Evolutionary conservation across 2,329 filamentous ascomycete genomes (phyloP).

Genomic region (Drechslera avenae): DNA sequence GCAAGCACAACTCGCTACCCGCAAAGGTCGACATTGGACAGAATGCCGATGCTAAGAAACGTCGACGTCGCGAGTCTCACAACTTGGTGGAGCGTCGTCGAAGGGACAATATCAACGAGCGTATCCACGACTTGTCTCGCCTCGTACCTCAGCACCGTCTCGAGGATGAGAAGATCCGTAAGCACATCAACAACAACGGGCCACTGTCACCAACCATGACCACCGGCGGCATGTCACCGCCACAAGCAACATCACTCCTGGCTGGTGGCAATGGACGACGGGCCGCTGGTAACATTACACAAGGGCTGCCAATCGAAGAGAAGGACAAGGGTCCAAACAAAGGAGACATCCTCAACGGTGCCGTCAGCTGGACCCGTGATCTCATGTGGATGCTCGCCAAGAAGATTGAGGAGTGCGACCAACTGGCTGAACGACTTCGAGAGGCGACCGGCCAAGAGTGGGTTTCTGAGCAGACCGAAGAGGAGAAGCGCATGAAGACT

Average conservation of each 20-base stretch:
- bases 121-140: slow-evolving; percentile 94
- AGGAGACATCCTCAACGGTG: slow-evolving; percentile 95
- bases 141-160: slow-evolving; percentile 90
- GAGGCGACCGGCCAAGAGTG: slow-evolving; percentile 47
- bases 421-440: slow-evolving; percentile 72
- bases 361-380: slow-evolving; percentile 95
- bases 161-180: slow-evolving; percentile 96
- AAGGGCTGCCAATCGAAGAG: slow-evolving; percentile 89
- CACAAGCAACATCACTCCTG: slow-evolving; percentile 84
- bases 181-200: slow-evolving; percentile 90
- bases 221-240: slow-evolving; percentile 69
- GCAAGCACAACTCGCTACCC: slow-evolving; percentile 86
- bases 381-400: slow-evolving; percentile 95
- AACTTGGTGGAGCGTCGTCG: slow-evolving; percentile 94
- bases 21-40: slow-evolving; percentile 75
- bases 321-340: slow-evolving; percentile 99
- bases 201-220: slow-evolving; percentile 83
- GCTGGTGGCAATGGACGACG: slow-evolving; percentile 83
- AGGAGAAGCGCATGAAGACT: slow-evolving; percentile 93
- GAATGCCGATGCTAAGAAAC: slow-evolving; percentile 90
- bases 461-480: slow-evolving; percentile 67
- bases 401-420: slow-evolving; percentile 87
- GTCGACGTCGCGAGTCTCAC: slow-evolving; percentile 89
- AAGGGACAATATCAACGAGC: slow-evolving; percentile 97
- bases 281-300: slow-evolving; percentile 84